phyloP scores from a whole-genome alignment of 2,329 filamentous ascomycete species.

The Paecilomyces formosus region DNA sequence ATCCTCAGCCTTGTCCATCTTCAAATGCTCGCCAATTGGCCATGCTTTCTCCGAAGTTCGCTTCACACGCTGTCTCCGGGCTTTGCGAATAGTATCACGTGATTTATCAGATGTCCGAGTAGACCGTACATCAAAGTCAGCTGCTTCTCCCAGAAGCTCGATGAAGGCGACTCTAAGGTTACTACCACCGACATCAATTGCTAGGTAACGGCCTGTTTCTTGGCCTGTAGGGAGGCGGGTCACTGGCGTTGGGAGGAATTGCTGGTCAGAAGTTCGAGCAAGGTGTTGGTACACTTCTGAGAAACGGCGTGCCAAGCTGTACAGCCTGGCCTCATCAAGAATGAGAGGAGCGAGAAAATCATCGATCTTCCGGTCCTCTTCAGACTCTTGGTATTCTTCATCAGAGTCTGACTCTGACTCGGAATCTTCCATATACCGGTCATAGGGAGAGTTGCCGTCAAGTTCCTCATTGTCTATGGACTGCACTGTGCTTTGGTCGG shows the following conservation, averaged over 20 bases:
- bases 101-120: conserved; percentile 30
- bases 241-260: conserved; percentile 42
- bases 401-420: conserved; percentile 21
- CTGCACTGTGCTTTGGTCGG: not conserved
- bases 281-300: conserved; percentile 37
- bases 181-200: conserved; percentile 51
- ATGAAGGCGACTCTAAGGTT: conserved; percentile 52
- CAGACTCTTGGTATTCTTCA: conserved; percentile 21
- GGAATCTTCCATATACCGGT: conserved; percentile 18
- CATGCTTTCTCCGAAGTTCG: conserved; percentile 44
- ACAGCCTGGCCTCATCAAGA: conserved; percentile 35
- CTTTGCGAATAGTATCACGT: conserved; percentile 37
- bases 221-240: conserved; percentile 42
- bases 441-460: not conserved
- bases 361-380: conserved; percentile 28
- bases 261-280: conserved; percentile 37
- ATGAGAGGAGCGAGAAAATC: conserved; percentile 34
- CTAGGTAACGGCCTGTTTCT: conserved; percentile 48
- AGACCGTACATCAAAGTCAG: conserved; percentile 25
- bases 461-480: conserved; percentile 3
- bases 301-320: conserved; percentile 39
- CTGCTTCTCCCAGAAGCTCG: conserved; percentile 41
- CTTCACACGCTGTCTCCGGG: conserved; percentile 39
- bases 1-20: conserved; percentile 62
- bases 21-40: conserved; percentile 49